Percentiles rank a stretch among this genome's conserved stretches.
Evolutionary conservation across 805 yeast species (phyloP).

Genomic region (Lachancea sp.): DNA sequence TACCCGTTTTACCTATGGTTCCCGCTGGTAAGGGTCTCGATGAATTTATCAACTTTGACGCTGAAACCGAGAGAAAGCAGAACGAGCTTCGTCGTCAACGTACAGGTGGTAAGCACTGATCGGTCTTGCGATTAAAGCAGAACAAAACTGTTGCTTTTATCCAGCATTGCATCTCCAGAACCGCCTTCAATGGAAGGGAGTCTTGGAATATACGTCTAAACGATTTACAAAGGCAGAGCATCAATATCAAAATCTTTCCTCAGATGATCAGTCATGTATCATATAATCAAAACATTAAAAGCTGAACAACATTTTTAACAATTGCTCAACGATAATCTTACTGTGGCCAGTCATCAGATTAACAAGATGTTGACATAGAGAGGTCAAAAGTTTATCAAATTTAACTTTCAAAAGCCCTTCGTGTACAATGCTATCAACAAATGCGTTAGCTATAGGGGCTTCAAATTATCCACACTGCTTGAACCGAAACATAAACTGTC

Average conservation of each 20-base stretch:
- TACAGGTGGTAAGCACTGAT: constrained; percentile 63
- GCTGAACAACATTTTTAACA: background rate
- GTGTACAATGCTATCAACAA: background rate
- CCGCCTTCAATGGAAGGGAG: background rate
- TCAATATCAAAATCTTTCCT: background rate
- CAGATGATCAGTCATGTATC: background rate
- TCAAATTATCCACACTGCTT: background rate
- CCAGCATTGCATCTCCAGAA: background rate
- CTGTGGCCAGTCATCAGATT: no score
- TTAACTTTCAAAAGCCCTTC: background rate
- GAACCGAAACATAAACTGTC: background rate
- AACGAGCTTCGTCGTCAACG: constrained; percentile 61
- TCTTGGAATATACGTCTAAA: background rate
- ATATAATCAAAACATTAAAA: background rate
- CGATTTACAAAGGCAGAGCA: background rate
- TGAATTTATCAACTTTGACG: constrained; percentile 84
- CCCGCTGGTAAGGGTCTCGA: constrained; percentile 93
- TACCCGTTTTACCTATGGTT: constrained; percentile 97
- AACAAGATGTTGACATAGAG: no score
- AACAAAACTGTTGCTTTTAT: background rate
- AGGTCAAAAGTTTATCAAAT: background rate
- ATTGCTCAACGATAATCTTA: no score
- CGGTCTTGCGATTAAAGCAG: background rate
- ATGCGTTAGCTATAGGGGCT: background rate
- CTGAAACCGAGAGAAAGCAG: constrained; percentile 69